Evolutionary conservation across 2,329 filamentous ascomycete species (phyloP).

Genomic region (Fusarium coicis): DNA sequence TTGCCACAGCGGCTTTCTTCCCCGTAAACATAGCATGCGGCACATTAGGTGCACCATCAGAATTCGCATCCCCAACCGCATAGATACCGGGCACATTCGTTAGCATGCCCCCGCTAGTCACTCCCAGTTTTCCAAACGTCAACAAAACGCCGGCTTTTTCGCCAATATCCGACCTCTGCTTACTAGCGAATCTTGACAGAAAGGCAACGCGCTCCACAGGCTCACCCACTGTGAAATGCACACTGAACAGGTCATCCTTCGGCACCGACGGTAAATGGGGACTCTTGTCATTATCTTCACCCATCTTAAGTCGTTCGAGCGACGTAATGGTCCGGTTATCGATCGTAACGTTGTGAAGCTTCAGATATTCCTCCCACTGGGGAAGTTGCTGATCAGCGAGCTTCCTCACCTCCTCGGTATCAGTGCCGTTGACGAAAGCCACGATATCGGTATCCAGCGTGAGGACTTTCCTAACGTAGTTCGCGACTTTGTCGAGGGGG

Average conservation of each 20-base stretch:
- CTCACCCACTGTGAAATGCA: slow-evolving; percentile 61
- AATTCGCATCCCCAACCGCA: slow-evolving; percentile 69
- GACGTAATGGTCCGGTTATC: slow-evolving; percentile 65
- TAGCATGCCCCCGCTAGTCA: slow-evolving; percentile 55
- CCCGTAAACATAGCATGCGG: slow-evolving; percentile 70
- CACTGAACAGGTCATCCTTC: slow-evolving; percentile 65
- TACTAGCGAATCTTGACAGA: slow-evolving; percentile 59
- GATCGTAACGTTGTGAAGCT: slow-evolving; percentile 61
- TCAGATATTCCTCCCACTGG: slow-evolving; percentile 61
- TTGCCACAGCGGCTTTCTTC: slow-evolving; percentile 66
- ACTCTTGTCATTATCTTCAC: slow-evolving; percentile 49
- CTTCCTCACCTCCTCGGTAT: slow-evolving; percentile 57
- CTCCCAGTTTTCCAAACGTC: slow-evolving; percentile 56
- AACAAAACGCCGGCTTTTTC: slow-evolving; percentile 59
- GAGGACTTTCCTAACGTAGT: slow-evolving; percentile 61
- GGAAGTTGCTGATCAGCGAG: slow-evolving; percentile 54
- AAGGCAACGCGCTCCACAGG: slow-evolving; percentile 62
- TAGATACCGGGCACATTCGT: slow-evolving; percentile 67
- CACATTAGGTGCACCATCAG: slow-evolving; percentile 68
- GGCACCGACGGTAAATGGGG: slow-evolving; percentile 56
- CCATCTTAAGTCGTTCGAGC: slow-evolving; percentile 59
- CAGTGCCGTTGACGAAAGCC: slow-evolving; percentile 69
- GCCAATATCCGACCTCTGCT: slow-evolving; percentile 61
- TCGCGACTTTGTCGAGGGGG: slow-evolving; percentile 55
- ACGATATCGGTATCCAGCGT: slow-evolving; percentile 66